Conservation (phyloP, 2,329 filamentous ascomycete genomes). For the Ophiostoma triangulosporum region DNA sequence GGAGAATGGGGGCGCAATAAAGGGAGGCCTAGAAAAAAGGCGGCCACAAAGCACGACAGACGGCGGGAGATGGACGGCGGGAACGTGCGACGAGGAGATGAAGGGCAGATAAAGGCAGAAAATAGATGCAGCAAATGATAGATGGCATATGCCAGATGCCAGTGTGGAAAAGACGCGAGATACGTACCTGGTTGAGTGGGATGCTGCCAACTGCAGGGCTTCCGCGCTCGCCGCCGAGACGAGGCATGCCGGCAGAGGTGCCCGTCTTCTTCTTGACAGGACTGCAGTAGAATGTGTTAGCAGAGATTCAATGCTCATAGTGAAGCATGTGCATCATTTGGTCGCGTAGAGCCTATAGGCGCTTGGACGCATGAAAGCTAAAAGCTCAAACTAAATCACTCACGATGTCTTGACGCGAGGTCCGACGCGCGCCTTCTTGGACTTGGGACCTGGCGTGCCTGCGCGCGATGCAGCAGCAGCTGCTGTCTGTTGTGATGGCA, state of each 20-base stretch:
- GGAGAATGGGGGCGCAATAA: not conserved
- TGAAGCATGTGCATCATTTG: not conserved
- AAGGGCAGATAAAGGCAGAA: not conserved
- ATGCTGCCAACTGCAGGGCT: conserved; percentile 46
- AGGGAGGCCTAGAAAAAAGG: not conserved
- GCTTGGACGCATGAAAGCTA: not conserved
- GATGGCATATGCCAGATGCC: not conserved
- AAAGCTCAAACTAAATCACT: conserved; percentile 27
- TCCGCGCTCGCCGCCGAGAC: conserved; percentile 48
- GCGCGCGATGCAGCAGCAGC: conserved; percentile 36
- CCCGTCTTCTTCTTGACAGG: conserved; percentile 64
- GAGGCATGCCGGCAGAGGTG: conserved; percentile 54
- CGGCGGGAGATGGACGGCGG: no score
- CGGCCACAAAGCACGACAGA: not conserved
- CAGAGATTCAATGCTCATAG: conserved; percentile 1
- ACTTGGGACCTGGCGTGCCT: conserved; percentile 43
- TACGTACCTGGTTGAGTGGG: conserved; percentile 39
- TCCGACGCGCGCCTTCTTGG: conserved; percentile 47
- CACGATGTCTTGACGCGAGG: conserved; percentile 57
- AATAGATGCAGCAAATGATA: conserved; percentile 1
- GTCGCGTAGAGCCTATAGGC: not conserved
- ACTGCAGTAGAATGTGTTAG: conserved; percentile 29
- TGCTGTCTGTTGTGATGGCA: conserved; percentile 3
- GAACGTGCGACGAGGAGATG: not conserved
- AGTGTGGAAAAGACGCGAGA: not conserved